Conservation (phyloP, 441 rosid genomes). For the Eutrema salsugineum region DNA sequence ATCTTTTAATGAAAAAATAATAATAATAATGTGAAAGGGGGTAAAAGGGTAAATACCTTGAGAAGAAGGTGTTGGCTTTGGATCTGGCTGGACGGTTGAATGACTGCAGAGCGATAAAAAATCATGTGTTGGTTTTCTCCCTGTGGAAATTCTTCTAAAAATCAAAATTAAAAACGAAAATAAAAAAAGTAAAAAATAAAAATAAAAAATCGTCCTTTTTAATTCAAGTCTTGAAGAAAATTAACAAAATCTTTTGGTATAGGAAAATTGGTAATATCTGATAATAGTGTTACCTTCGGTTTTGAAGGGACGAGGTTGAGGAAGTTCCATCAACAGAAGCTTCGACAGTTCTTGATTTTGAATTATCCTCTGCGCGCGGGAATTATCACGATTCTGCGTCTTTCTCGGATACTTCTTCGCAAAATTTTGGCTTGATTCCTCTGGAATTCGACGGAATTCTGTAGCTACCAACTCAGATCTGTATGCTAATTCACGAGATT, state of each 20-base stretch:
- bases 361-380: not conserved
- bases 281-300: conserved; percentile 53
- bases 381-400: not conserved
- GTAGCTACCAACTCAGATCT: conserved; percentile 19
- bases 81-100: conserved; percentile 76
- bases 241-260: not conserved
- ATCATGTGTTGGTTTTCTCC: conserved; percentile 81
- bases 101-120: conserved; percentile 82
- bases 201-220: not conserved
- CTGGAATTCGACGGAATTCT: not conserved
- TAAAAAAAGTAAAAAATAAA: too few species aligned
- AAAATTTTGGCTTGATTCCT: not conserved
- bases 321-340: conserved; percentile 64
- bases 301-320: conserved; percentile 67
- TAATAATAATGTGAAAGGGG: not conserved
- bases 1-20: not conserved
- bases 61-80: conserved; percentile 46
- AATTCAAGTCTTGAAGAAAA: not conserved
- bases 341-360: not conserved
- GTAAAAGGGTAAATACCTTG: conserved; percentile 46
- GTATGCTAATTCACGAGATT: not conserved
- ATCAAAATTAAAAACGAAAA: conserved; percentile 32
- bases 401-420: not conserved
- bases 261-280: not conserved
- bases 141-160: conserved; percentile 52